Conservation (phyloP, 768 basidiomycete genomes). For the Termitomyces sp. region DNA sequence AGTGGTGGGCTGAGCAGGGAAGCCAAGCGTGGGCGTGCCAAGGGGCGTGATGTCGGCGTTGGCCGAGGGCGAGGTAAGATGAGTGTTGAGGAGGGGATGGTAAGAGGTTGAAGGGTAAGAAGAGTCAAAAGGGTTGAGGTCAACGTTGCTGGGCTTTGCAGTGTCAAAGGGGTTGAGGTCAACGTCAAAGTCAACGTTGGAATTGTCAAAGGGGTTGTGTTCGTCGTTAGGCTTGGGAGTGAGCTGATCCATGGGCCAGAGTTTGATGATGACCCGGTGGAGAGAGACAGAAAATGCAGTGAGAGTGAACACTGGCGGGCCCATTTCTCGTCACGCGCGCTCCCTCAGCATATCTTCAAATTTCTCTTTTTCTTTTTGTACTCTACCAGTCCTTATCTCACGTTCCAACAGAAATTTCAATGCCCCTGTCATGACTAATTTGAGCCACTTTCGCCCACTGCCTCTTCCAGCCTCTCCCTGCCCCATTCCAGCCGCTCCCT, state of each 20-base stretch:
- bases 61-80: constrained; percentile 29
- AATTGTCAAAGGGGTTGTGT: too few species aligned
- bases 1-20: constrained; percentile 48
- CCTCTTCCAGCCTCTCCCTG: constrained; percentile 18
- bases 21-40: constrained; percentile 38
- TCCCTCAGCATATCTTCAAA: too few species aligned
- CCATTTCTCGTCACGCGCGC: constrained; percentile 12
- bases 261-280: constrained; percentile 51
- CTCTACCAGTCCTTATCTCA: neutral
- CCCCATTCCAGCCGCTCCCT: constrained; percentile 19
- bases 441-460: constrained; percentile 14
- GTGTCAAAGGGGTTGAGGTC: too few species aligned
- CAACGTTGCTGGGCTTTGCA: too few species aligned
- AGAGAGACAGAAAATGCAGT: constrained; percentile 11
- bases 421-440: constrained; percentile 9
- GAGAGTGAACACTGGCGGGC: constrained; percentile 14
- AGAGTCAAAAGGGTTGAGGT: constrained; percentile 52
- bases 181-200: too few species aligned
- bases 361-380: neutral
- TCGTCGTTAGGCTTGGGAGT: constrained; percentile 59
- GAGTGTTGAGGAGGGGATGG: constrained; percentile 32
- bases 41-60: constrained; percentile 36
- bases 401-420: neutral
- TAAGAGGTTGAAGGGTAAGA: constrained; percentile 25
- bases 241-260: constrained; percentile 63